Base-by-base conservation (phyloP, 179 eudicot genomes). In the Beta corolliflora region DNA sequence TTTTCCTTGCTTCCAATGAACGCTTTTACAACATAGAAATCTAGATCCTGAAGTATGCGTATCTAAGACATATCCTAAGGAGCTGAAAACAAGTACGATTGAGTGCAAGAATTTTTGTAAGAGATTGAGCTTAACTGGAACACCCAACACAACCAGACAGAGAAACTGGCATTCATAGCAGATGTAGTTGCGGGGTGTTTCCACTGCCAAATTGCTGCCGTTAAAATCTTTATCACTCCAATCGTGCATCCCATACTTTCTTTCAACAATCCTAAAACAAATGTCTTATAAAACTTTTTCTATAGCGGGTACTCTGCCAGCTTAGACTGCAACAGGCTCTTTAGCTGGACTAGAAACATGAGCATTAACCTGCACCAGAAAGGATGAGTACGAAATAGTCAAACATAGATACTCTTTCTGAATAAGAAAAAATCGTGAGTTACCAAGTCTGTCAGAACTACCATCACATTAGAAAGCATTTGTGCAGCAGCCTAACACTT, bases 271-370 rank as follows among this genome's bases (percentile, higher is more conserved):
- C 83, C 84, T 82, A 67, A 84, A 78, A 70, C 70, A 78, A 81
- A 82, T 78, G 64, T 73, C 85, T 81, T n/a, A n/a, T n/a, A n/a
- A n/a, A 71, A 73, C 84, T 82, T 65, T 18, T 67, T 71, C 50
- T 76, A 25, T 77, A 41, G 63, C 79, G 41, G 44, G 53, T 71
- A 58, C 71, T 63, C 74, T 41, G 36, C 58, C 79, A 56, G 81
- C 87, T 88, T 82, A 89, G 78, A 83, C 89, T 73, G 90, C 87
- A 79, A 91, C 88, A 45, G 92, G 82, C 85, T 85, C 87, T 29
- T 80, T 75, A 19, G 71, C 85, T 63, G 88, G 85, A 50, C 81
- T 85, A 75, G 88, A 50, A 76, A 65, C 86, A 59, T 53, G 78
- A 80, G 80, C 87, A 58, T 85, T 85, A 52, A 91, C 88, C 91